Conservation (phyloP, 2,329 filamentous ascomycete species). For the Colletotrichum abscissum region DNA sequence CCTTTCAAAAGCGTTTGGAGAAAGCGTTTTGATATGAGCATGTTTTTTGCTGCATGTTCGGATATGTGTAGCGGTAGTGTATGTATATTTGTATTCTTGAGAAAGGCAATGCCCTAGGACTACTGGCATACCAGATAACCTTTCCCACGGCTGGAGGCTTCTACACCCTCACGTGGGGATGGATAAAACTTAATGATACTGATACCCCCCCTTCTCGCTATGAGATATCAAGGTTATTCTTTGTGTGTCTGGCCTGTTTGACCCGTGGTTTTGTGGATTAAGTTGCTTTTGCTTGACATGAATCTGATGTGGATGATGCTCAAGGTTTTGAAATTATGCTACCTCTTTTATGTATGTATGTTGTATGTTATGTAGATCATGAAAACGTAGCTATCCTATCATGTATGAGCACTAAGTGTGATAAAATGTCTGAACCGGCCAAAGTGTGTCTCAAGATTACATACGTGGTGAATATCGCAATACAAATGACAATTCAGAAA, state of each 20-base stretch:
- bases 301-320: background rate
- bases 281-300: background rate
- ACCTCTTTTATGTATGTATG: background rate
- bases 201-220: slow-evolving; percentile 8
- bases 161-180: background rate
- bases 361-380: background rate
- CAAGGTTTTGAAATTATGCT: background rate
- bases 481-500: background rate
- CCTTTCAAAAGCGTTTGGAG: background rate
- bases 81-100: background rate
- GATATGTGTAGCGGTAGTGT: background rate
- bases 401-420: no score
- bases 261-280: no score
- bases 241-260: background rate
- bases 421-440: no score
- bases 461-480: no score
- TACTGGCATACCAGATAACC: background rate
- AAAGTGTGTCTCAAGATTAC: no score
- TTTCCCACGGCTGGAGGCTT: background rate
- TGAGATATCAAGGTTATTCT: background rate
- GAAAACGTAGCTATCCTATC: no score
- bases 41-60: background rate
- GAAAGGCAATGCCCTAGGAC: background rate
- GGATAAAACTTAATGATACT: slow-evolving; percentile 14
- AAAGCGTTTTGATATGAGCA: background rate